Evolutionary conservation across 2,329 filamentous ascomycete genomes (phyloP).

Genomic region (Periglandula ipomoeae): DNA sequence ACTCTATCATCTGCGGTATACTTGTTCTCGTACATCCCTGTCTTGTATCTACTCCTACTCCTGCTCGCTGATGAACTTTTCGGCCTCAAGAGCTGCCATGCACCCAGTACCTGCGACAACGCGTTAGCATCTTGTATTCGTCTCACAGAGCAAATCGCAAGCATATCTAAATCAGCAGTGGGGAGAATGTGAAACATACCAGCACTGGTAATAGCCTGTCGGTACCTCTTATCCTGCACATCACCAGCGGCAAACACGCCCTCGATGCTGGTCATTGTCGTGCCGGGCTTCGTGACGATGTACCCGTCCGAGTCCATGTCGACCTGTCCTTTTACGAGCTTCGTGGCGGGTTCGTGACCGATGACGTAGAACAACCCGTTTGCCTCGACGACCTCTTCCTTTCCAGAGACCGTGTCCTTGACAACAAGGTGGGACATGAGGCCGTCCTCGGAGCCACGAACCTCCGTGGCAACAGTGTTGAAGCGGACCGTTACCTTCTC

Average conservation of each 20-base stretch:
- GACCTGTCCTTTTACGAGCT: conserved; percentile 83
- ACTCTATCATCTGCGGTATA: not conserved
- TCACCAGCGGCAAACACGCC: conserved; percentile 96
- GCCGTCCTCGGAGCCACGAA: conserved; percentile 75
- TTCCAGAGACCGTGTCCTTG: conserved; percentile 66
- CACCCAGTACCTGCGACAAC: conserved; percentile 68
- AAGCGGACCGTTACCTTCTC: conserved; percentile 87
- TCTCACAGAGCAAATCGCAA: no score
- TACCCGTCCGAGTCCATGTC: conserved; percentile 87
- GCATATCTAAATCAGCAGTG: no score
- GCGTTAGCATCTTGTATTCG: not conserved
- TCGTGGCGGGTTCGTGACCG: conserved; percentile 88
- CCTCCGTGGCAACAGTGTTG: conserved; percentile 72
- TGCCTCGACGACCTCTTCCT: conserved; percentile 75
- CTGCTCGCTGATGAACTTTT: conserved; percentile 79
- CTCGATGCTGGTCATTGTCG: conserved; percentile 75
- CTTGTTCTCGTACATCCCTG: not conserved
- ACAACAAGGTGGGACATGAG: conserved; percentile 84
- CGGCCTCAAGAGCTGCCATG: conserved; percentile 89
- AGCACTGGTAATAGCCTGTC: conserved; percentile 95
- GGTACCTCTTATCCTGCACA: conserved; percentile 96
- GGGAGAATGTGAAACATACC: conserved; percentile 45
- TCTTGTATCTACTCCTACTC: conserved; percentile 33
- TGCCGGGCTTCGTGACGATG: conserved; percentile 80
- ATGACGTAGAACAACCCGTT: conserved; percentile 96